Percentiles rank a stretch among this genome's conserved stretches.
Conservation (phyloP, 1,284 basidiomycete species). For the Polyporus tsugae region DNA sequence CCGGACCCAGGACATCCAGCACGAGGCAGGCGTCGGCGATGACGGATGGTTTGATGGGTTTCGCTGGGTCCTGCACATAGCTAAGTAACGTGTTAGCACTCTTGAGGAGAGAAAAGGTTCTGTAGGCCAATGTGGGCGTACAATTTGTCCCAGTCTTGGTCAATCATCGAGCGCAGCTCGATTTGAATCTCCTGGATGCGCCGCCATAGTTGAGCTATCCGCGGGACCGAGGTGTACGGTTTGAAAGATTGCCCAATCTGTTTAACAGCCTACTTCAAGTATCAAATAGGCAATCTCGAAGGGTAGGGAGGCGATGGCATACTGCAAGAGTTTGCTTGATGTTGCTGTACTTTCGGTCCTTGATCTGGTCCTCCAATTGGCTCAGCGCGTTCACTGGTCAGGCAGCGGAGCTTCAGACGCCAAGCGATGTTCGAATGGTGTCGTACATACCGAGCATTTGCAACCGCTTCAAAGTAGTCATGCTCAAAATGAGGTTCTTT, state of each 20-base stretch:
- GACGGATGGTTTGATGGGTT: constrained; percentile 66
- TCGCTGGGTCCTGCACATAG: constrained; percentile 81
- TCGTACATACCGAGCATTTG: constrained; percentile 87
- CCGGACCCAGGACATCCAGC: constrained; percentile 86
- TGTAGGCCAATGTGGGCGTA: constrained; percentile 62
- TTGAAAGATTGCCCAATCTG: constrained; percentile 85
- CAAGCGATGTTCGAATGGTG: background rate
- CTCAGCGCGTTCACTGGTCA: constrained; percentile 79
- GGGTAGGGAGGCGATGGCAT: constrained; percentile 36
- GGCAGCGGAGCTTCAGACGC: constrained; percentile 2
- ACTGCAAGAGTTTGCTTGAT: constrained; percentile 85
- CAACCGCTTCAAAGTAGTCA: constrained; percentile 90
- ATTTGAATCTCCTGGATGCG: constrained; percentile 84
- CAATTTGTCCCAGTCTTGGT: constrained; percentile 92
- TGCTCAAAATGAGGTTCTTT: constrained; percentile 89
- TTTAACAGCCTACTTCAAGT: constrained; percentile 75
- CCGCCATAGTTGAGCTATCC: constrained; percentile 80
- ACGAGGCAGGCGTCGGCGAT: constrained; percentile 85
- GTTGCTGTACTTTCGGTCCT: constrained; percentile 83
- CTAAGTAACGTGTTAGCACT: constrained; percentile 47
- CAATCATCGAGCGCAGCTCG: constrained; percentile 78
- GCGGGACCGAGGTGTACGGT: constrained; percentile 75
- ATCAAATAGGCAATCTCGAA: background rate
- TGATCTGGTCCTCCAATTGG: constrained; percentile 82
- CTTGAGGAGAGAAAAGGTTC: background rate